Evolutionary conservation across 148 eudicot species (phyloP), one percentile per base, ranked within the genome.

Genomic region (Beta vulgaris): DNA sequence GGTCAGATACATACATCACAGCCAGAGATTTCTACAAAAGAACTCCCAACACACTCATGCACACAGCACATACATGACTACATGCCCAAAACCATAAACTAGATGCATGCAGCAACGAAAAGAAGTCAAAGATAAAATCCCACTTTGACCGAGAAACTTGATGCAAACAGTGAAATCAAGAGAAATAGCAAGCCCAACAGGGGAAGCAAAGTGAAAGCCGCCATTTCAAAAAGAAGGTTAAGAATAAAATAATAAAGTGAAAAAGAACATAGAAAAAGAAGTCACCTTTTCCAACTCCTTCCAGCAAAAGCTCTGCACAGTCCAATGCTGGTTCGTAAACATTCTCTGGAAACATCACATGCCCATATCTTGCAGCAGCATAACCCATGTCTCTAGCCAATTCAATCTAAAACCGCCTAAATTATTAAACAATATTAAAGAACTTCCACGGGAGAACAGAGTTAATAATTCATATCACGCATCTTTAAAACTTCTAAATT

Each of bases 271-370:
- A 51, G 5, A 51, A 23, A 25, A 42, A 81, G 40, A 66, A n/a
- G n/a, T 54, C 79, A 87, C 99, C 97, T 89, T 95, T 95, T 25
- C 99, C 98, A 35, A 95, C 99, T 42, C 99, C 99, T 69, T 85
- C 91, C 84, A 95, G 96, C 84, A 95, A 83, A 84, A 92, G 94
- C 77, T 95, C 96, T 23, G 96, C 92, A 84, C 93, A 92, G 74
- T 80, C 84, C 58, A 95, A 80, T 29, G 90, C 97, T 76, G 99
- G 97, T 82, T 92, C 97, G 78, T 95, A 82, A 62, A 95, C 99
- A 86, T 95, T 95, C 85, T 92, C 97, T 11, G 99, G 99, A 78
- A 92, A 95, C 99, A 95, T 95, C 59, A 95, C 96, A 89, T 92
- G 97, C 53, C 99, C 99, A 87, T 86, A 94, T 80, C 99, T 92